Evolutionary conservation across 352 stramenopile genomes (phyloP).

Genomic region (Phytophthora foliorum): DNA sequence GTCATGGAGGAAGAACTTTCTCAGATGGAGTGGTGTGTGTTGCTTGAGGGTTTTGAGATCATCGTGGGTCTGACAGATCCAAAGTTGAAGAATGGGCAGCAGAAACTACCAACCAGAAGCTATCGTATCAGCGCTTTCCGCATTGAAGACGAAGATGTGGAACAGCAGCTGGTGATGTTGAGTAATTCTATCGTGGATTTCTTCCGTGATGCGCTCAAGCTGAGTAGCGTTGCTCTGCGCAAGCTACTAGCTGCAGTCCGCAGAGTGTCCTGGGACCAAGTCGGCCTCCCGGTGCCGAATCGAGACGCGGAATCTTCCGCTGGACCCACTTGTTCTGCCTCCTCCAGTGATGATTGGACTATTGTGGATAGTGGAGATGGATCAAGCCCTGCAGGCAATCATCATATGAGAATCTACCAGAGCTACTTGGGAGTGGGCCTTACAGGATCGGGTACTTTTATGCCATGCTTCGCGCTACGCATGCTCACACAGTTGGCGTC

Average conservation of each 20-base stretch:
- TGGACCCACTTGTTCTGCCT: slow-evolving; percentile 9
- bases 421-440: slow-evolving; percentile 80
- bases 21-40: slow-evolving; percentile 76
- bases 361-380: slow-evolving; percentile 48
- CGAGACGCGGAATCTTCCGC: slow-evolving; percentile 20
- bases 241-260: slow-evolving; percentile 72
- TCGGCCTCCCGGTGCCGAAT: slow-evolving; percentile 58
- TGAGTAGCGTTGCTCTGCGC: slow-evolving; percentile 67
- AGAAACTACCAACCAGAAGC: slow-evolving; percentile 78
- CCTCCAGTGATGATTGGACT: slow-evolving; percentile 30
- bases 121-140: slow-evolving; percentile 80
- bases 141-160: slow-evolving; percentile 88
- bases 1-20: slow-evolving; percentile 89
- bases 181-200: slow-evolving; percentile 89
- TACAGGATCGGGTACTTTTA: slow-evolving; percentile 63
- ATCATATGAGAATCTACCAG: slow-evolving; percentile 87
- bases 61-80: slow-evolving; percentile 76
- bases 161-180: slow-evolving; percentile 89
- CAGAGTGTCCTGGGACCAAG: slow-evolving; percentile 77
- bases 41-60: slow-evolving; percentile 87
- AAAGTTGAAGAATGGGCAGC: slow-evolving; percentile 79
- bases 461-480: slow-evolving; percentile 78
- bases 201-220: slow-evolving; percentile 75
- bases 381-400: slow-evolving; percentile 50
- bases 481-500: slow-evolving; percentile 85